These are phyloP conservation scores for Solioccasus polychromus DNA, from an alignment of 768 basidiomycete species.

Conservation along the genomic window DNA sequence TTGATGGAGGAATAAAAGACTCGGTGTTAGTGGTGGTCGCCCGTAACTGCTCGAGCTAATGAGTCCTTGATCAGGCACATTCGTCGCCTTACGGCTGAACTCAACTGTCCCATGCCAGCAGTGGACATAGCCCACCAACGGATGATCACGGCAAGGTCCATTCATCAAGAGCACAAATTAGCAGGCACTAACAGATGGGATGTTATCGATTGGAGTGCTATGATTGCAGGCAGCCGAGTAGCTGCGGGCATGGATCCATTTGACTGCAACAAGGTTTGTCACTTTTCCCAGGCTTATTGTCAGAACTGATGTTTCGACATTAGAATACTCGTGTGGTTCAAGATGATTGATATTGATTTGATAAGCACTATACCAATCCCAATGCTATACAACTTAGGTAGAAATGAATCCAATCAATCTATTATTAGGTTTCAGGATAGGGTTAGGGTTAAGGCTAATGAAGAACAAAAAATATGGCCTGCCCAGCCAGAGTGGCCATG, in stretches of 20 bases:
- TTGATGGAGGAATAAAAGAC: constrained; percentile 89
- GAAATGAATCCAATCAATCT: too few species aligned
- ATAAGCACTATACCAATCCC: not conserved
- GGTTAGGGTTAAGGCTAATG: constrained; percentile 35
- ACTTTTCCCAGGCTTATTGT: not conserved
- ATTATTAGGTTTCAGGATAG: too few species aligned
- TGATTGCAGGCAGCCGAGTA: constrained; percentile 75
- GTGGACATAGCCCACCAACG: constrained; percentile 75
- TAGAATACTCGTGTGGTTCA: constrained; percentile 23
- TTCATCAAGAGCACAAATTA: constrained; percentile 49
- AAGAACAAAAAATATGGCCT: constrained; percentile 43
- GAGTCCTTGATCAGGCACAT: constrained; percentile 48
- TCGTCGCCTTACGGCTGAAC: constrained; percentile 61
- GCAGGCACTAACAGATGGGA: constrained; percentile 51
- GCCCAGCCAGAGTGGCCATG: constrained; percentile 62
- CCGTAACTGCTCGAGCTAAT: constrained; percentile 1
- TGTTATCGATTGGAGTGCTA: constrained; percentile 76
- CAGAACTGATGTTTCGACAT: not conserved
- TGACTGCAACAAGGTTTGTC: constrained; percentile 33
- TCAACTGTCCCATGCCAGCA: constrained; percentile 67
- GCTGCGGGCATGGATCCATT: constrained; percentile 63
- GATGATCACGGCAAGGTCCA: constrained; percentile 72
- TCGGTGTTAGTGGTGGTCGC: constrained; percentile 46
- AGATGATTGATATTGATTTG: constrained; percentile 20
- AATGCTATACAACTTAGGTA: too few species aligned